Evolutionary conservation across 805 yeast genomes (phyloP).

Genomic region (Wickerhamiella sorbophila): DNA sequence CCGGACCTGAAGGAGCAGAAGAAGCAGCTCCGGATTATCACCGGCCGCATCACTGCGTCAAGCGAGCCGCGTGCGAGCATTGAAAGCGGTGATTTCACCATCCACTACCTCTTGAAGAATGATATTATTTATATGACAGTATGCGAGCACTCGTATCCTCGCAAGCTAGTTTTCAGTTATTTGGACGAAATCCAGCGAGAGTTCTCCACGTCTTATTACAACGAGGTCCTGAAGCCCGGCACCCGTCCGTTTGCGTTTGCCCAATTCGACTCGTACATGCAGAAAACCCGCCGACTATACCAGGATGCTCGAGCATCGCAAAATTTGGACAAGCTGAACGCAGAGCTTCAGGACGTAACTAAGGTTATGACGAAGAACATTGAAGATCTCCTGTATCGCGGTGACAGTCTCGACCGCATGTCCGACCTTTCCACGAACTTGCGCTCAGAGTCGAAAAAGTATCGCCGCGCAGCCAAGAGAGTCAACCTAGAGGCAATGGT

Average conservation of each 20-base stretch:
- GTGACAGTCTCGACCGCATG: slow-evolving; percentile 82
- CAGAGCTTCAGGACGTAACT: slow-evolving; percentile 84
- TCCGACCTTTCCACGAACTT: slow-evolving; percentile 71
- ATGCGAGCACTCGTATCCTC: slow-evolving; percentile 65
- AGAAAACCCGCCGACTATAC: slow-evolving; percentile 77
- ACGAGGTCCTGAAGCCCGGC: slow-evolving; percentile 40
- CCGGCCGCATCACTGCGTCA: slow-evolving; percentile 59
- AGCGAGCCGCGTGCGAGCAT: slow-evolving; percentile 77
- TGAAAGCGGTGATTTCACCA: slow-evolving; percentile 58
- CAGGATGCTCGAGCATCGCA: slow-evolving; percentile 84
- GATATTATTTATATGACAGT: slow-evolving; percentile 67
- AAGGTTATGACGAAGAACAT: slow-evolving; percentile 93
- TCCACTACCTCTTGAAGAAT: slow-evolving; percentile 54
- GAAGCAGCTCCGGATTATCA: slow-evolving; percentile 65
- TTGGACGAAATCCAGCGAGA: slow-evolving; percentile 69
- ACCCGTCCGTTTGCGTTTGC: slow-evolving; percentile 87
- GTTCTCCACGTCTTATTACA: slow-evolving; percentile 68
- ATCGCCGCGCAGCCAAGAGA: slow-evolving; percentile 76
- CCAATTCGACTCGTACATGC: slow-evolving; percentile 53
- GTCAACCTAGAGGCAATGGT: slow-evolving; percentile 81
- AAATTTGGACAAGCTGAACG: slow-evolving; percentile 72
- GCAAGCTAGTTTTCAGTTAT: slow-evolving; percentile 80
- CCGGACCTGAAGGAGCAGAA: slow-evolving; percentile 57
- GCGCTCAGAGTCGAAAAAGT: slow-evolving; percentile 71
- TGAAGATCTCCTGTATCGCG: slow-evolving; percentile 86